Base-by-base conservation (phyloP, 2,329 filamentous ascomycete genomes). In the Talaromyces islandicus region DNA sequence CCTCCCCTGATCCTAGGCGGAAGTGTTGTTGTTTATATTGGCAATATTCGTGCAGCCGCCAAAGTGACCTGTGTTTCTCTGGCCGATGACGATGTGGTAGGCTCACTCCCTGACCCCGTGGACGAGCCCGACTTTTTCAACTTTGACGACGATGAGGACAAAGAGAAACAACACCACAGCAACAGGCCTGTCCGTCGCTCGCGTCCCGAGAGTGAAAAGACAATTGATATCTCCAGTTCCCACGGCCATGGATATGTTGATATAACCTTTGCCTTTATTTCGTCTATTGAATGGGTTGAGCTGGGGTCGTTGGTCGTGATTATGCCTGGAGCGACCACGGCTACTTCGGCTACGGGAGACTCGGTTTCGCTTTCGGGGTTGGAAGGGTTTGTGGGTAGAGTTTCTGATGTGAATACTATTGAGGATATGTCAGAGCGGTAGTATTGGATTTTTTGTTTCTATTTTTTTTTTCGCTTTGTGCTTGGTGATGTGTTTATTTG, bases 11-110 rank as follows among this genome's bases (percentile, higher is more conserved):
- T 97, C 7, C 65, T 80, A 3, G 77, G 78, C 24, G 75, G 77
- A 1, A 75, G 78, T 59, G 81, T 83, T 0, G 92, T 95, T 30
- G 84, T 93, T 0, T 97, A 97, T 69, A 85, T 92, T 46, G 91
- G 91, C 19, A 97, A 92, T 69, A 87, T 97, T 14, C 84, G 93
- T 9, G 89, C 92, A 1, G 86, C 89, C 0, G 92, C 91, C 0
- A 87, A 88, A 62, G 85, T 97, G 1, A 71, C 89, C 27, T 82
- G 83, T 32, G 80, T 88, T 61, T 70, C 71, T 24, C 65, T 75
- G 14, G 69, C 69, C 4, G 72, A 71, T 4, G 69, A 76, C 17
- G 66, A 71, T 35, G 56, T 63, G 9, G 59, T 67, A 21, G 69
- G 69, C 5, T 63, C 66, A 7, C 67, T 67, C 4, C 62, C 65